Percentiles rank a stretch among this genome's conserved stretches.
phyloP scores from a whole-genome alignment of 306 rosid species.

The peach (Prunus persica) region DNA sequence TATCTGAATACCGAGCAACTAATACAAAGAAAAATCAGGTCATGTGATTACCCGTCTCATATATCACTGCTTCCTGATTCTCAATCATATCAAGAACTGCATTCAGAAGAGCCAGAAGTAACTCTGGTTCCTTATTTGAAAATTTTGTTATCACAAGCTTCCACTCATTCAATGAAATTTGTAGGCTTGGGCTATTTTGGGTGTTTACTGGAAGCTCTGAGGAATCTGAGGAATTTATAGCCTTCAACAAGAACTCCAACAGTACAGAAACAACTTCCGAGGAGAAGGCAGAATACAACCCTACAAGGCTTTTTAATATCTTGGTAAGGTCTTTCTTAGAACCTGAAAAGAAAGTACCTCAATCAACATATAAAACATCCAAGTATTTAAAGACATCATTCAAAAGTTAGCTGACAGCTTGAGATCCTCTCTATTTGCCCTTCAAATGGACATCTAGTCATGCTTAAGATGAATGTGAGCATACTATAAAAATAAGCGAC shows the following conservation, averaged over 20 bases:
- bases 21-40: conserved; percentile 1
- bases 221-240: conserved; percentile 42
- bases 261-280: conserved; percentile 67
- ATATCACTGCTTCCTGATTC: conserved; percentile 39
- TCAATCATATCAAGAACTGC: conserved; percentile 67
- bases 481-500: background rate
- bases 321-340: conserved; percentile 49
- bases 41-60: conserved; percentile 41
- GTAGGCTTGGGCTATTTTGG: conserved; percentile 23
- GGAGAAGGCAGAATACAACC: conserved; percentile 68
- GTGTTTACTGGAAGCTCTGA: conserved; percentile 35
- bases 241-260: conserved; percentile 60
- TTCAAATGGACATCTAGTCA: background rate
- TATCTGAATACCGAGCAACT: background rate
- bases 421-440: background rate
- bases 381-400: background rate
- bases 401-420: background rate
- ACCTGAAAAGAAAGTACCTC: conserved; percentile 48
- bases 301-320: conserved; percentile 55
- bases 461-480: background rate
- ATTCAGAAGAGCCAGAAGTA: conserved; percentile 64
- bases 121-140: conserved; percentile 74
- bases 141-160: conserved; percentile 49
- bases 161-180: conserved; percentile 55
- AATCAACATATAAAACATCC: conserved; percentile 16